These are phyloP conservation scores for Tanacetum coccineum DNA, from an alignment of 129 eudicot species.

Conservation along the genomic window DNA sequence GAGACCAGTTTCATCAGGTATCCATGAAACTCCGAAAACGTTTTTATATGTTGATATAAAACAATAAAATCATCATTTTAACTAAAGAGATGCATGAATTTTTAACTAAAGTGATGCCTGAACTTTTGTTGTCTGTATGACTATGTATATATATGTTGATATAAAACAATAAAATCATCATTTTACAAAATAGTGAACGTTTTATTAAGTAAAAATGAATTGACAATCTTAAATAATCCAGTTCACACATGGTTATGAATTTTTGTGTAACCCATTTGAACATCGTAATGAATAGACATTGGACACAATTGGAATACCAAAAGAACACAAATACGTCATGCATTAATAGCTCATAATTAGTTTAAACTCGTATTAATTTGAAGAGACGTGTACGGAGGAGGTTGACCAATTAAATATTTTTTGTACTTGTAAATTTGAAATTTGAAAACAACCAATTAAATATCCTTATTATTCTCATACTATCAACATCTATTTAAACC, in stretches of 20 bases:
- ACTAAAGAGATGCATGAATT: no score
- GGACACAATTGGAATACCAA: constrained; percentile 20
- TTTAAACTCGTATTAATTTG: no score
- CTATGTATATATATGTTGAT: no score
- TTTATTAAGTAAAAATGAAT: not conserved
- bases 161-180: no score
- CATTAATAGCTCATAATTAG: not conserved
- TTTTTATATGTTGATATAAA: no score
- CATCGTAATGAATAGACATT: not conserved
- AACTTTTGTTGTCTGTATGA: no score
- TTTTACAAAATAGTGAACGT: not conserved
- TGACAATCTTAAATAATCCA: not conserved
- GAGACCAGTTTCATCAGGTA: no score
- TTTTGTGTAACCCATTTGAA: constrained; percentile 1
- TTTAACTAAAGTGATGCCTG: no score
- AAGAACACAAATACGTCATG: constrained; percentile 13
- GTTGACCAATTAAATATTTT: no score
- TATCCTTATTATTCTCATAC: not conserved
- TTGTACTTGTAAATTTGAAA: not conserved
- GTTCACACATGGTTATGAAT: not conserved
- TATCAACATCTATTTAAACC: constrained; percentile 6
- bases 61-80: no score
- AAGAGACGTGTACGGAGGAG: no score
- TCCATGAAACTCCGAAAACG: no score
- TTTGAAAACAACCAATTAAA: not conserved